phyloP scores from a whole-genome alignment of 2,329 filamentous ascomycete genomes.

The Penicillium sp. region DNA sequence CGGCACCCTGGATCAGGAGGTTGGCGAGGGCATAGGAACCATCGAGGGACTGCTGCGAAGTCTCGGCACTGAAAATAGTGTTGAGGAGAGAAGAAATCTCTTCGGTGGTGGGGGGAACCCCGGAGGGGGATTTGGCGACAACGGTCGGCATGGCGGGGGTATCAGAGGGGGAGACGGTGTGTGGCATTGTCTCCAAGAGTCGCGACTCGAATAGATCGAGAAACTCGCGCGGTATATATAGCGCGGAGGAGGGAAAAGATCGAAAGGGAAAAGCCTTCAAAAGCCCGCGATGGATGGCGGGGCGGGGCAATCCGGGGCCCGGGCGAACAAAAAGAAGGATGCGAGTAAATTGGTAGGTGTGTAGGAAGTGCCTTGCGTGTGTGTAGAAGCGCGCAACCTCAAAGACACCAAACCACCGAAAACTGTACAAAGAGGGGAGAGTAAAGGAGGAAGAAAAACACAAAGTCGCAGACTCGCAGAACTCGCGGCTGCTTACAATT shows the following conservation, averaged over 20 bases:
- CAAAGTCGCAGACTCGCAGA: constrained; percentile 13
- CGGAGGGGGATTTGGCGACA: constrained; percentile 52
- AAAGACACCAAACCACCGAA: neutral
- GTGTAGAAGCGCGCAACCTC: no score
- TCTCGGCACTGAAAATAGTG: constrained; percentile 70
- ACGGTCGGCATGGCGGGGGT: constrained; percentile 49
- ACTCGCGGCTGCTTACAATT: constrained; percentile 27
- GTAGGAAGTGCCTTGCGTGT: no score
- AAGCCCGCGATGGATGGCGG: constrained; percentile 3
- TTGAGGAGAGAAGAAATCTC: constrained; percentile 69
- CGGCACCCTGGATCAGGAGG: constrained; percentile 67
- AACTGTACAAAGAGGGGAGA: constrained; percentile 8
- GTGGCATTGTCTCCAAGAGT: constrained; percentile 49
- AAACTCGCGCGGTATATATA: constrained; percentile 18
- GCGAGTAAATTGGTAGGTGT: no score
- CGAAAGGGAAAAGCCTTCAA: no score
- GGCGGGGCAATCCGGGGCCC: constrained; percentile 3
- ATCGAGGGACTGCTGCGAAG: constrained; percentile 71
- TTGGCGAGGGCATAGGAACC: constrained; percentile 68
- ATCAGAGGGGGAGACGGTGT: constrained; percentile 47
- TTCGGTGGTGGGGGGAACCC: constrained; percentile 63
- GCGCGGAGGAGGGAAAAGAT: neutral
- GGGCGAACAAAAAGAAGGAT: neutral
- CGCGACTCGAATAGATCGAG: constrained; percentile 7
- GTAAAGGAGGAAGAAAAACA: constrained; percentile 1